A percentile compares a stretch with the other conserved stretches of the same genome.
Conservation (phyloP, 495 filamentous ascomycete species). For the Oleoguttula mirabilis region DNA sequence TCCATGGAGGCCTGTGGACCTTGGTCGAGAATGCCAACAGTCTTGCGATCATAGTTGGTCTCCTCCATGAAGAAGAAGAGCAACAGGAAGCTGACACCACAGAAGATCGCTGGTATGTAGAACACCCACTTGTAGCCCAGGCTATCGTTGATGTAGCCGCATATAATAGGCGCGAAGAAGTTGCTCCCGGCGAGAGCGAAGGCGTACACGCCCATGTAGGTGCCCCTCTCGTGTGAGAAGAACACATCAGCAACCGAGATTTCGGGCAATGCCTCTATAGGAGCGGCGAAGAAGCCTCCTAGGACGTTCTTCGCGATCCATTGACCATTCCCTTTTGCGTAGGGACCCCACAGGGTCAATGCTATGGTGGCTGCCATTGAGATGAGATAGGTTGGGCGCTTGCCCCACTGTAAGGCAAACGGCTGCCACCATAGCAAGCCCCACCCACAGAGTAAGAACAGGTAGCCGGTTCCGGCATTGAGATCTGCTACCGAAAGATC, state of each 20-base stretch:
- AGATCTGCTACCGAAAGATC: conserved; percentile 8
- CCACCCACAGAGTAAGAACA: conserved; percentile 10
- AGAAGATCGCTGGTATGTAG: conserved; percentile 9
- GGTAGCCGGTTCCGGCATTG: conserved; percentile 12
- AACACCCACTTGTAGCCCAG: conserved; percentile 9
- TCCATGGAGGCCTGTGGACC: neutral
- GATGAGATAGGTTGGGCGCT: conserved; percentile 9
- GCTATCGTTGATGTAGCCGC: conserved; percentile 17
- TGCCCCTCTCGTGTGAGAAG: conserved; percentile 15
- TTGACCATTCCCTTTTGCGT: conserved; percentile 8
- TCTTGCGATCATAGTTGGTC: conserved; percentile 13
- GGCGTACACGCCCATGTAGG: conserved; percentile 18
- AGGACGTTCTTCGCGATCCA: conserved; percentile 13
- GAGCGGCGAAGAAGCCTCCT: conserved; percentile 5
- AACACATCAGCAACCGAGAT: conserved; percentile 13
- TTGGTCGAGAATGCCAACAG: neutral
- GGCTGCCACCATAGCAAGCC: conserved; percentile 12
- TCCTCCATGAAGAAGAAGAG: conserved; percentile 14
- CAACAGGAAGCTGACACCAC: conserved; percentile 1
- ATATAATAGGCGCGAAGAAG: conserved; percentile 17
- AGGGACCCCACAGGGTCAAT: conserved; percentile 11
- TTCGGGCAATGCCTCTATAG: conserved; percentile 14
- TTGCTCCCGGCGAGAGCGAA: conserved; percentile 9
- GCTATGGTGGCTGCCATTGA: conserved; percentile 6
- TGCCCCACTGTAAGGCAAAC: conserved; percentile 11